Evolutionary conservation across 257 asterid species (phyloP).

Genomic region (Perilla frutescens): DNA sequence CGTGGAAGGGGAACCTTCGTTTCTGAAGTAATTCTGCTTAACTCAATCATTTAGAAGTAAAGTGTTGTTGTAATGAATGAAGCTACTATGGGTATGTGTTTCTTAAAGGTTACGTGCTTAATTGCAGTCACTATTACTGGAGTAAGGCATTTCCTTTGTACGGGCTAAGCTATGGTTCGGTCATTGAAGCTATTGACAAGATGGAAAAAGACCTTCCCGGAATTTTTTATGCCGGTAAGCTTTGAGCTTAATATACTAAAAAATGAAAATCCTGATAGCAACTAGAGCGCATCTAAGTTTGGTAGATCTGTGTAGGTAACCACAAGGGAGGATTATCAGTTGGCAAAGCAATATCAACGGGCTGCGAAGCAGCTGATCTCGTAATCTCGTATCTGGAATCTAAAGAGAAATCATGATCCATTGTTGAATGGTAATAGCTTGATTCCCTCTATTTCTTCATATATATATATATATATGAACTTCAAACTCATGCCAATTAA

Average conservation of each 20-base stretch:
- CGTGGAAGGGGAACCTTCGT: slow-evolving; percentile 82
- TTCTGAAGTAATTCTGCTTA: slow-evolving; percentile 56
- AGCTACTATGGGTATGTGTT: slow-evolving; percentile 27
- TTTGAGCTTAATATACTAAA: not conserved
- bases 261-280: not conserved
- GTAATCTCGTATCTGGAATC: slow-evolving; percentile 81
- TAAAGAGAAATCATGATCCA: slow-evolving; percentile 15
- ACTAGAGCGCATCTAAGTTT: not conserved
- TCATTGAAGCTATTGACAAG: slow-evolving; percentile 73
- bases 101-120: slow-evolving; percentile 45
- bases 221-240: slow-evolving; percentile 81
- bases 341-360: slow-evolving; percentile 86
- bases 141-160: slow-evolving; percentile 86
- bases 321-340: slow-evolving; percentile 93
- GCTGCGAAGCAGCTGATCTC: slow-evolving; percentile 88
- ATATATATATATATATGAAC: too few relatives aligned
- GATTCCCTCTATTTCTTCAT: not conserved
- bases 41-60: slow-evolving; percentile 12
- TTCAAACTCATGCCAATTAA: too few relatives aligned
- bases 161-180: slow-evolving; percentile 67
- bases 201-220: slow-evolving; percentile 89
- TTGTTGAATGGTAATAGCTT: slow-evolving; percentile 31
- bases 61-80: slow-evolving; percentile 22
- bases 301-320: slow-evolving; percentile 58
- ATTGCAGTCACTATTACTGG: slow-evolving; percentile 84